Evolutionary conservation across 306 rosid genomes (phyloP), one percentile per base, ranked within the genome.

Genomic region (Rosa lucieae): DNA sequence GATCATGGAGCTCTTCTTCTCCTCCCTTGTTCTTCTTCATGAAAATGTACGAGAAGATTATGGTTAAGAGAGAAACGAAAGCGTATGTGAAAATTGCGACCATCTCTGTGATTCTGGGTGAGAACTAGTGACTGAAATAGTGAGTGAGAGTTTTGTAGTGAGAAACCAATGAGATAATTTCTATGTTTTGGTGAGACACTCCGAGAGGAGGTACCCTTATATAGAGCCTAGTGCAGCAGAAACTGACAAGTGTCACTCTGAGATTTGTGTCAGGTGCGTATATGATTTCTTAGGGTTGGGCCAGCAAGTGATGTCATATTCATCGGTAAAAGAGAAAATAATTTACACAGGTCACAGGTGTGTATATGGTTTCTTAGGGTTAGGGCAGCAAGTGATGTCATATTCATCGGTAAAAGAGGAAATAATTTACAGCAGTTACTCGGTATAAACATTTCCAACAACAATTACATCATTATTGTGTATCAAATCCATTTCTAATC

Each of bases 91-190:
- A 78, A 61, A 29, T 53, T 65, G 44, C 80, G 58, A 74, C 85
- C 98, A 92, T 92, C 35, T 72, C 17, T 67, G 9, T 15, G 13
- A 4, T 46, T 17, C 20, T 74, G 61, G 3, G 68, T 10, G 29
- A 46, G 55, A 44, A 11, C 8, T 9, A 44, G 49, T 42, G 66
- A 66, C 49, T 49, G 8, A 20, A 29, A 15, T 51, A 3, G 21
- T 53, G 29, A 20, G 32, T 2, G 40, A 47, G 72, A 55, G 26
- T 76, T 75, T 62, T 63, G 39, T 68, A 68, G 77, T 42, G 20
- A 14, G 44, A 43, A 61, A 62, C 43, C 51, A 67, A 43, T 65
- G 18, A 1, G 20, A 63, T 53, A 51, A 18, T 37, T 40, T 26
- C 8, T 32, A 42, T 40, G 42, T 12, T 58, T 44, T 46, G 70